Conservation (phyloP, 345 rosid genomes). For the Aquilaria sinensis region DNA sequence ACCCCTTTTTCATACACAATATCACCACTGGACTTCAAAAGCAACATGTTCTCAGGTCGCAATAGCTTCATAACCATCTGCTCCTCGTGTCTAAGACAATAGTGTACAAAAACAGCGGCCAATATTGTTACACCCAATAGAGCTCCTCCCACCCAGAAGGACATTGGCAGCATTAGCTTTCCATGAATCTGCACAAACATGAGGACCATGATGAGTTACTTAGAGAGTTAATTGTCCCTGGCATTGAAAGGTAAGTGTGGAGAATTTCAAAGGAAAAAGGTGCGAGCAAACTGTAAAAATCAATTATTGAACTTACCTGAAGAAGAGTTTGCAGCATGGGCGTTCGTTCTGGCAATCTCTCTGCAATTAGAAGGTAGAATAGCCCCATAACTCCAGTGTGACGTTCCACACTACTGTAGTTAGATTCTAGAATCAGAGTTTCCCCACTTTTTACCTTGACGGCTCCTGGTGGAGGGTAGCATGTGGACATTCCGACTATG, state of each 20-base stretch:
- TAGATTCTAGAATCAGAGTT: constrained; percentile 55
- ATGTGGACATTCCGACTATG: constrained; percentile 87
- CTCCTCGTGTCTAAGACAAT: constrained; percentile 25
- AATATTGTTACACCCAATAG: constrained; percentile 15
- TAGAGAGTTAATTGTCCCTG: constrained; percentile 10
- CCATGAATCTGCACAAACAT: constrained; percentile 18
- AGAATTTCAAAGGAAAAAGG: constrained; percentile 7
- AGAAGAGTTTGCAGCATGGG: constrained; percentile 5
- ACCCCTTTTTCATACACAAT: not conserved
- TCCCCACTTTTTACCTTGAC: constrained; percentile 54
- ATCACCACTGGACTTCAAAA: too few relatives aligned
- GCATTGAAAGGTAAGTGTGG: too few relatives aligned
- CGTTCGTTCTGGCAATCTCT: constrained; percentile 31
- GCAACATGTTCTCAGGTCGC: constrained; percentile 11
- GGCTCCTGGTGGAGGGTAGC: constrained; percentile 66
- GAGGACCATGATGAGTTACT: not conserved
- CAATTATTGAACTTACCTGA: constrained; percentile 27
- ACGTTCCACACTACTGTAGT: constrained; percentile 37
- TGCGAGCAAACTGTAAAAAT: not conserved
- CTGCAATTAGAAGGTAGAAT: constrained; percentile 62
- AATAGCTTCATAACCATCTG: constrained; percentile 41
- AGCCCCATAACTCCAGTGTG: constrained; percentile 93
- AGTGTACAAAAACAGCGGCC: constrained; percentile 11
- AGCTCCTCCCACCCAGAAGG: constrained; percentile 17
- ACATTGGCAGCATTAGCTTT: constrained; percentile 5